Base-by-base conservation (phyloP, 2,329 filamentous ascomycete species). In the Xylariales sp. region DNA sequence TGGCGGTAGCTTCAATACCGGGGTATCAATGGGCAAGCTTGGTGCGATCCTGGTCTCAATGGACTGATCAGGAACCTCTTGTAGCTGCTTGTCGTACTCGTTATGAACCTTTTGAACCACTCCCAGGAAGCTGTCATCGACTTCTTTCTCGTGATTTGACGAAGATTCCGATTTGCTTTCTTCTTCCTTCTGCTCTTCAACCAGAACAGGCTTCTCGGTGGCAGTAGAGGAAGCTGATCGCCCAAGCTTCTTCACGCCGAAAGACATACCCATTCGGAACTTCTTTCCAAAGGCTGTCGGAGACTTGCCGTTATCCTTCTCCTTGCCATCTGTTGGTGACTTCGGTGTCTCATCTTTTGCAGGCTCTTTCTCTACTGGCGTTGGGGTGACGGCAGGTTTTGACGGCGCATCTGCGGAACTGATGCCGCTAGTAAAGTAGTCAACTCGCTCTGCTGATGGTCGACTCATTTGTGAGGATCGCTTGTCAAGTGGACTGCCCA, bases 241-340 rank as follows among this genome's bases (percentile, higher is more conserved):
- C 10, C 81, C 81, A 11, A 91, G 72, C 63, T 95, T 95, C 70
- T 94, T 96, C 55, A 83, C 84, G 51, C 84, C 82, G 55, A 91
- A 89, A 1, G 83, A 81, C 58, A 60, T 60, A 10, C 55, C 56
- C 51, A 61, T 61, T 32, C 55, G 51, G 22, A 61, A 61, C 43
- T 59, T 61, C 47, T 60, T 60, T 36, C 56, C 48, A 40, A 61
- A 60, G 2, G 76, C 82, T 42, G 71, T 68, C 4, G 69, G 68
- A 2, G 71, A 66, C 52, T 86, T 86, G 10, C 70, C 66, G 42
- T 72, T 82, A 0, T 71, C 66, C 43, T 68, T 71, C 4, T 68
- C 63, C 50, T 79, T 77, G 55, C 80, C 68, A 61, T 84, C 80
- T n/a, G 63, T 68, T 1, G 77, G 74, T 8, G 75, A 72, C 47